Evolutionary conservation across 441 rosid species (phyloP).

Genomic region (Theobroma grandiflorum): DNA sequence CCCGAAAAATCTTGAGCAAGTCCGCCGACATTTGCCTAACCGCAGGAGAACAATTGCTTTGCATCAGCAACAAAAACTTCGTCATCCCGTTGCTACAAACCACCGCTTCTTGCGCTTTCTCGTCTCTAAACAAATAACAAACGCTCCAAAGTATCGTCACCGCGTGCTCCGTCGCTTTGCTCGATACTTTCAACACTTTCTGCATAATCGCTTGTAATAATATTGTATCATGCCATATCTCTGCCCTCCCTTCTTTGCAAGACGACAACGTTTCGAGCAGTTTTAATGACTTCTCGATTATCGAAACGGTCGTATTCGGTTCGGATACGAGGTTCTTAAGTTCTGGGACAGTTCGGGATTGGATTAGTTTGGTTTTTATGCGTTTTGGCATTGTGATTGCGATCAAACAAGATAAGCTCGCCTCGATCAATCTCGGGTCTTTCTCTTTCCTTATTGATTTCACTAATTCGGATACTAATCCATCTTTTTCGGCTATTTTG

Average conservation of each 20-base stretch:
- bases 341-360: constrained; percentile 40
- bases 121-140: constrained; percentile 69
- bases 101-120: constrained; percentile 69
- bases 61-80: constrained; percentile 79
- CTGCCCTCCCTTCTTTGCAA: constrained; percentile 65
- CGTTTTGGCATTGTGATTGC: constrained; percentile 57
- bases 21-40: constrained; percentile 79
- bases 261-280: constrained; percentile 63
- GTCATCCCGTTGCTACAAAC: constrained; percentile 68
- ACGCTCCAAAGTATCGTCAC: constrained; percentile 78
- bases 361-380: constrained; percentile 52
- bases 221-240: constrained; percentile 46
- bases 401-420: constrained; percentile 61
- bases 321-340: constrained; percentile 52
- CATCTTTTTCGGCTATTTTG: constrained; percentile 59
- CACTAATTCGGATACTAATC: constrained; percentile 46
- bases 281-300: constrained; percentile 72
- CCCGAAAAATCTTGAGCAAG: constrained; percentile 66
- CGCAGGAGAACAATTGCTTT: constrained; percentile 75
- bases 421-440: constrained; percentile 58
- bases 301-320: constrained; percentile 37
- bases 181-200: constrained; percentile 71
- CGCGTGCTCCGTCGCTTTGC: constrained; percentile 81
- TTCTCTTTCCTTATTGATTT: constrained; percentile 43
- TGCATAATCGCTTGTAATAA: constrained; percentile 69